A percentile compares a stretch with the other conserved stretches of the same genome.
Evolutionary conservation across 2,329 filamentous ascomycete species (phyloP).

Genomic region (Paracamarosporium sp.): DNA sequence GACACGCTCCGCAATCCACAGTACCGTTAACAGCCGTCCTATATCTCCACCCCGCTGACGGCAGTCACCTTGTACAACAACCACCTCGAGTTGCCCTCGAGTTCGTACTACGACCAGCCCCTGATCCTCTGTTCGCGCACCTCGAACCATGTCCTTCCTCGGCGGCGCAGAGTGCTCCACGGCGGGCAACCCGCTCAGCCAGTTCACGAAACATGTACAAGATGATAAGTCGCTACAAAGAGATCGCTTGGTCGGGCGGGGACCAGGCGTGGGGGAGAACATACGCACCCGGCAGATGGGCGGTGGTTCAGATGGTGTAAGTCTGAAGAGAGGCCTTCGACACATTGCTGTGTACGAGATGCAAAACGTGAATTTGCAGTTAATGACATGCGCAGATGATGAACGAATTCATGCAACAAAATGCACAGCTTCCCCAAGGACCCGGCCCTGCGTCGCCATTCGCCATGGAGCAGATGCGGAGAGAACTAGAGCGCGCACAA

Average conservation of each 20-base stretch:
- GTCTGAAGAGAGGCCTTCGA: slow-evolving; percentile 15
- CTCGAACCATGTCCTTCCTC: slow-evolving; percentile 83
- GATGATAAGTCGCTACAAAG: slow-evolving; percentile 95
- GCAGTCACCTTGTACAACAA: slow-evolving; percentile 5
- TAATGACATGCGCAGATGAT: slow-evolving; percentile 71
- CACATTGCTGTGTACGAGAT: slow-evolving; percentile 1
- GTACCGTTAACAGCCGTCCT: not conserved
- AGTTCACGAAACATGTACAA: slow-evolving; percentile 96
- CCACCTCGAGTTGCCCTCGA: not conserved
- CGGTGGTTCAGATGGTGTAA: slow-evolving; percentile 69
- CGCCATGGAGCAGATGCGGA: slow-evolving; percentile 71
- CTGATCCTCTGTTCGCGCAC: not conserved
- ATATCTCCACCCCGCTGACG: not conserved
- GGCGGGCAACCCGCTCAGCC: slow-evolving; percentile 91
- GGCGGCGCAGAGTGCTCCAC: slow-evolving; percentile 97
- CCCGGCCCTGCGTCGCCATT: slow-evolving; percentile 63
- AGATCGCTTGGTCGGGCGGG: slow-evolving; percentile 81
- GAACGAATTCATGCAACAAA: slow-evolving; percentile 89
- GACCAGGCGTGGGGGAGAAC: slow-evolving; percentile 74
- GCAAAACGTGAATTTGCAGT: slow-evolving; percentile 16
- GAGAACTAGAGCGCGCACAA: slow-evolving; percentile 65
- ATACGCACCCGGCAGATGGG: slow-evolving; percentile 77
- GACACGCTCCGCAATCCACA: not conserved
- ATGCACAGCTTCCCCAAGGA: slow-evolving; percentile 64
- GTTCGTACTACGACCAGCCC: not conserved